A percentile compares a stretch with the other conserved stretches of the same genome.
phyloP scores from a whole-genome alignment of 495 filamentous ascomycete genomes.

The Talaromyces proteolyticus region DNA sequence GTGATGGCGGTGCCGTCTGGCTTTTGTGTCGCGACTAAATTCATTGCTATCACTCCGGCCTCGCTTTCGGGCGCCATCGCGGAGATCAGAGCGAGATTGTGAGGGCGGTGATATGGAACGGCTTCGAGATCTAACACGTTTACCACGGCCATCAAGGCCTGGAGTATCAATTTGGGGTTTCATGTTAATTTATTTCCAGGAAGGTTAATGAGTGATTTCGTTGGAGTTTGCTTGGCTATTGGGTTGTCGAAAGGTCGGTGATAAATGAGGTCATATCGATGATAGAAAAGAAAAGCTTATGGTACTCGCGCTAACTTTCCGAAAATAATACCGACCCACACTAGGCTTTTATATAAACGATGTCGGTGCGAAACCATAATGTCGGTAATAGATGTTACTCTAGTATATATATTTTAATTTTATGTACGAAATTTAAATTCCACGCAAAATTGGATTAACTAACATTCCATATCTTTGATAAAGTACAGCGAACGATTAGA shows the following conservation, averaged over 20 bases:
- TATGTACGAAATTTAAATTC: not conserved
- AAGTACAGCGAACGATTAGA: constrained; percentile 2
- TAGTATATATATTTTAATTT: not conserved
- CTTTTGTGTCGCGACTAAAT: constrained; percentile 17
- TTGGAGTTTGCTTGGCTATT: not conserved
- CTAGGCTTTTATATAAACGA: no score
- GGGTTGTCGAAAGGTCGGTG: not conserved
- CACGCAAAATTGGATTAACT: no score
- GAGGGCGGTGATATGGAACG: constrained; percentile 11
- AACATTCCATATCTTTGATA: not conserved
- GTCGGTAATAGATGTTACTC: no score
- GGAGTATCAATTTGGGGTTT: not conserved
- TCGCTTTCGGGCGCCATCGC: constrained; percentile 8
- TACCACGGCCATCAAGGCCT: not conserved
- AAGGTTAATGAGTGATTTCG: not conserved
- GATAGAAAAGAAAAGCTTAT: no score
- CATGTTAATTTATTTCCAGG: not conserved
- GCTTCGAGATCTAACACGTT: not conserved
- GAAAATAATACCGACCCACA: no score
- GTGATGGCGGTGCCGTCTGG: constrained; percentile 21
- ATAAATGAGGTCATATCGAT: not conserved
- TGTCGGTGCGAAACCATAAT: no score
- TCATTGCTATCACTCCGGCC: constrained; percentile 8
- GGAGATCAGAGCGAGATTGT: constrained; percentile 11
- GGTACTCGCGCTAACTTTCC: no score